Evolutionary conservation across 2,329 filamentous ascomycete species (phyloP).

Genomic region (Rhytidhysteron rufulum): DNA sequence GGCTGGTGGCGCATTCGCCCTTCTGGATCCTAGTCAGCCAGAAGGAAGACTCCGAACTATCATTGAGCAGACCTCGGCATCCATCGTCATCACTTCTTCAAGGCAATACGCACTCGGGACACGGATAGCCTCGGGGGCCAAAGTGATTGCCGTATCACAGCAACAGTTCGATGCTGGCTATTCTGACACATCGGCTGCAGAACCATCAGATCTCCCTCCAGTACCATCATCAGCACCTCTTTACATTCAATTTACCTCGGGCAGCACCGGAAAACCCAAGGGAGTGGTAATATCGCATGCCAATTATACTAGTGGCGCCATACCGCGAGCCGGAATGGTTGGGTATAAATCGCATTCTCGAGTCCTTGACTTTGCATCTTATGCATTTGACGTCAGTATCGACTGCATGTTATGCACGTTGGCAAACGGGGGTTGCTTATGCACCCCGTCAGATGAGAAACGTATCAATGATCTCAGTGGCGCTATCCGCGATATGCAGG

Average conservation of each 20-base stretch:
- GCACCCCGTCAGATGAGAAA: conserved; percentile 54
- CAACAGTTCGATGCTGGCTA: not conserved
- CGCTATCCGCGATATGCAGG: conserved; percentile 50
- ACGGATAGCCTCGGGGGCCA: conserved; percentile 25
- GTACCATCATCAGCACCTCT: conserved; percentile 30
- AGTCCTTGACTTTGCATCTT: conserved; percentile 17
- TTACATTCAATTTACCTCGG: conserved; percentile 45
- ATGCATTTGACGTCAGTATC: conserved; percentile 18
- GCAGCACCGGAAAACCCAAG: conserved; percentile 15
- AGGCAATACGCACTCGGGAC: conserved; percentile 18
- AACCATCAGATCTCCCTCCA: not conserved
- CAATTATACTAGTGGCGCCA: conserved; percentile 22
- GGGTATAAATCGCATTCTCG: conserved; percentile 31
- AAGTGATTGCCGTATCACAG: conserved; percentile 1
- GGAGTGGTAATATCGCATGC: conserved; percentile 17
- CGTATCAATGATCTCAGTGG: conserved; percentile 49
- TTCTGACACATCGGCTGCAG: not conserved
- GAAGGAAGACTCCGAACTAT: conserved; percentile 1
- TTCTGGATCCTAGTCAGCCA: conserved; percentile 24
- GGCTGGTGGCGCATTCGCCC: conserved; percentile 32
- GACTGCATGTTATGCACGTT: conserved; percentile 18
- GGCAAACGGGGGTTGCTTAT: conserved; percentile 52
- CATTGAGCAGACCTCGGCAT: not conserved
- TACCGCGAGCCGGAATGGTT: conserved; percentile 27
- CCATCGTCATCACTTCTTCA: conserved; percentile 2